Percentiles rank a stretch among this genome's conserved stretches.
phyloP scores from a whole-genome alignment of 192 early-diverging fungal species.

The Pilobolus umbonatus region DNA sequence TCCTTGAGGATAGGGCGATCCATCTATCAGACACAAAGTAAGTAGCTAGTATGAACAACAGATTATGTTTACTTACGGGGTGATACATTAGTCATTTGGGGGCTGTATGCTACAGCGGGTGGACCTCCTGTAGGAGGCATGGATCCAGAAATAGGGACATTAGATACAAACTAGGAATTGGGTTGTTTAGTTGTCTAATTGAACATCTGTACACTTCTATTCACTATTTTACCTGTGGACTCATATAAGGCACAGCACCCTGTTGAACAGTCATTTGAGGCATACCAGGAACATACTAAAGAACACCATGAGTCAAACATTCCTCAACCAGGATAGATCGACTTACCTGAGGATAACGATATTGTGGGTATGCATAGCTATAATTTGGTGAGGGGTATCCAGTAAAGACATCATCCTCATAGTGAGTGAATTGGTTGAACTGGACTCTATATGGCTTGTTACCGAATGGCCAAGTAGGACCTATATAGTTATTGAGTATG shows the following conservation, averaged over 20 bases:
- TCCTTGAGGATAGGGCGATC: conserved; percentile 45
- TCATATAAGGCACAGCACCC: conserved; percentile 40
- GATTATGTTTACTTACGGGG: conserved; percentile 32
- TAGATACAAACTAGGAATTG: conserved; percentile 39
- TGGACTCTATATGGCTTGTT: conserved; percentile 45
- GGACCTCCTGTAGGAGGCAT: conserved; percentile 32
- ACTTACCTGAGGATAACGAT: conserved; percentile 39
- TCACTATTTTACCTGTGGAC: conserved; percentile 32
- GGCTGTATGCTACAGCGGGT: conserved; percentile 33
- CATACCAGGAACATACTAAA: conserved; percentile 32
- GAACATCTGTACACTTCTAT: background rate
- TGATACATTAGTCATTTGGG: conserved; percentile 46
- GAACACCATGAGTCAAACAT: background rate
- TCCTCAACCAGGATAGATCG: conserved; percentile 25
- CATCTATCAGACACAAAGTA: conserved; percentile 14
- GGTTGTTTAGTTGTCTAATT: no score
- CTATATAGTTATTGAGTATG: conserved; percentile 15
- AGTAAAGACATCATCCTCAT: conserved; percentile 47
- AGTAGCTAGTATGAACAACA: background rate
- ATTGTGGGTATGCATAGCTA: conserved; percentile 34
- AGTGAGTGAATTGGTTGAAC: conserved; percentile 41
- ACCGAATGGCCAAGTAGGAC: conserved; percentile 57
- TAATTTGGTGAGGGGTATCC: conserved; percentile 35
- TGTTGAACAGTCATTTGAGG: conserved; percentile 47
- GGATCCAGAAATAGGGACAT: conserved; percentile 33